Conservation (phyloP, 306 rosid species). For the Citrullus amarus region DNA sequence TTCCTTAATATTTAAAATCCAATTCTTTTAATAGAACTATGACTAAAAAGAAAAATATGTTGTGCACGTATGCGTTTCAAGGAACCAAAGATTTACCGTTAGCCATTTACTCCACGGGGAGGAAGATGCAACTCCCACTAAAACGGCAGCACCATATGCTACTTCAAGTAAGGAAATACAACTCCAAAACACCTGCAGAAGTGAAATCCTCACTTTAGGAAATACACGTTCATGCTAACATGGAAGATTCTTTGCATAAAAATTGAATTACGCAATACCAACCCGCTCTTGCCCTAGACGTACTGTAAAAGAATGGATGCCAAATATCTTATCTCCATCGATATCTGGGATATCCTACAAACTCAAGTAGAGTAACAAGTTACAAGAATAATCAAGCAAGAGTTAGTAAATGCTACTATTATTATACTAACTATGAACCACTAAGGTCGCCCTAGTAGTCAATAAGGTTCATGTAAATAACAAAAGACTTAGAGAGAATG, state of each 20-base stretch:
- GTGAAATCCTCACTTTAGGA: not conserved
- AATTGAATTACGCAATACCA: slow-evolving; percentile 8
- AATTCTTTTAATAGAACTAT: not conserved
- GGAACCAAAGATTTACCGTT: slow-evolving; percentile 43
- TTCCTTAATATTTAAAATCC: not conserved
- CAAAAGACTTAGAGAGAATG: not conserved
- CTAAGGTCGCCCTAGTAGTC: not conserved
- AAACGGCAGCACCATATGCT: slow-evolving; percentile 65
- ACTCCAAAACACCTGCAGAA: slow-evolving; percentile 78
- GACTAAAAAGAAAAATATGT: not conserved
- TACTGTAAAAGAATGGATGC: slow-evolving; percentile 78
- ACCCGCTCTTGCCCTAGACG: slow-evolving; percentile 83
- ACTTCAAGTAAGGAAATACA: slow-evolving; percentile 79
- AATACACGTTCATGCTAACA: not conserved
- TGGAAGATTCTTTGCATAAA: slow-evolving; percentile 10
- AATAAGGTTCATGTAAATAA: not conserved
- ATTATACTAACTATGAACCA: slow-evolving; percentile 1
- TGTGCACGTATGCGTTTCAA: not conserved
- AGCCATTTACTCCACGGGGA: slow-evolving; percentile 59
- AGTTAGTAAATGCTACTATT: not conserved
- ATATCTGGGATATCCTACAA: slow-evolving; percentile 89
- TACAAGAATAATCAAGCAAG: not conserved
- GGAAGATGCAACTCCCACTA: slow-evolving; percentile 65
- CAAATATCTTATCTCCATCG: slow-evolving; percentile 79
- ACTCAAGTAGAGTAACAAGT: not conserved